These are phyloP conservation scores for Chlorella ohadii DNA, from an alignment of 139 green algal species.

Conservation along the genomic window DNA sequence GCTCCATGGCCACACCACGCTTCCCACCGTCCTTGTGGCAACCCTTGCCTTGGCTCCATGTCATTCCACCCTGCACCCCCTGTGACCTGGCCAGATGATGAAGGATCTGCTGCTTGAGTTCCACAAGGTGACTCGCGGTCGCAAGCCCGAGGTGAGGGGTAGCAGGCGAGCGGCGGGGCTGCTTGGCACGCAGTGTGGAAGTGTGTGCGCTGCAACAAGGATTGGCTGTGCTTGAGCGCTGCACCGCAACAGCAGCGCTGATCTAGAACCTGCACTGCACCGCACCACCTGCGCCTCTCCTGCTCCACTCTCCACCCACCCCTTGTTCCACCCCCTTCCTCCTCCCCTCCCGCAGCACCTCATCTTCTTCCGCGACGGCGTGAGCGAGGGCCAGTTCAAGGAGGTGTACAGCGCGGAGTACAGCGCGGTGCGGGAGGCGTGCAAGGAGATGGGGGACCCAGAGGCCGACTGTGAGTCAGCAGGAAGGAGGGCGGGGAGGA, in stretches of 20 bases:
- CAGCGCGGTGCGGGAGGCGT: constrained; percentile 47
- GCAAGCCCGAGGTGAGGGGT: constrained; percentile 44
- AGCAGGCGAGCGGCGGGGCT: too few species aligned
- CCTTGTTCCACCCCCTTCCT: not conserved
- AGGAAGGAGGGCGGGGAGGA: not conserved
- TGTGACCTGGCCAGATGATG: constrained; percentile 33
- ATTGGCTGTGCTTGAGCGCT: too few species aligned
- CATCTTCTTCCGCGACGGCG: constrained; percentile 68
- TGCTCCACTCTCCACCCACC: not conserved
- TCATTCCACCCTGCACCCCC: not conserved
- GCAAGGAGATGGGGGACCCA: constrained; percentile 57
- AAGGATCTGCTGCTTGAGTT: constrained; percentile 59
- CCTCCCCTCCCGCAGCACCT: constrained; percentile 10
- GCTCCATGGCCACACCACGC: too few species aligned
- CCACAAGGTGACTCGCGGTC: constrained; percentile 43
- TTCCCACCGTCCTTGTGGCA: too few species aligned
- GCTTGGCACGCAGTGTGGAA: too few species aligned
- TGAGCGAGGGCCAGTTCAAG: constrained; percentile 89
- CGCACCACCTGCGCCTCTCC: too few species aligned
- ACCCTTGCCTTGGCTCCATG: too few species aligned
- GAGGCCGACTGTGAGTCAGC: constrained; percentile 38
- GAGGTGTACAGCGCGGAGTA: constrained; percentile 63
- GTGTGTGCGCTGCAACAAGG: too few species aligned
- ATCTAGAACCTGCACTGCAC: too few species aligned
- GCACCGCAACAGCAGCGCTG: too few species aligned